Conservation (phyloP, 345 rosid genomes). For the Luvunga scandens region DNA sequence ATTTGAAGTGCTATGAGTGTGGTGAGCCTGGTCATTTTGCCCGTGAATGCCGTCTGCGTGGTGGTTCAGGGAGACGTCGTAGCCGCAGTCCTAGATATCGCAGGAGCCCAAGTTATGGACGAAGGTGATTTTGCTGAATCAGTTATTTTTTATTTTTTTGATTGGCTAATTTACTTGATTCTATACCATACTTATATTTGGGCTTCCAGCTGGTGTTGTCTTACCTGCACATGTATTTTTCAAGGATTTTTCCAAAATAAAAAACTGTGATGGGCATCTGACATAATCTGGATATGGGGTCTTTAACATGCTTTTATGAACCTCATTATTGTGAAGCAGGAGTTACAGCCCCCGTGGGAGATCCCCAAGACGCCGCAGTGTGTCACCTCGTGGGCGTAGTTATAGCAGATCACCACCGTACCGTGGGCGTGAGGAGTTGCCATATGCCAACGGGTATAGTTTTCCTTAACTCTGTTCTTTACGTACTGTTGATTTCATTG, state of each 20-base stretch:
- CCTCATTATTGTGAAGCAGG: slow-evolving; percentile 32
- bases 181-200: not conserved
- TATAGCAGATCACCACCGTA: slow-evolving; percentile 86
- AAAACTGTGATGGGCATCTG: not conserved
- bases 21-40: slow-evolving; percentile 95
- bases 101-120: slow-evolving; percentile 85
- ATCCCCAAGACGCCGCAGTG: slow-evolving; percentile 80
- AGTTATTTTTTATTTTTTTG: not conserved
- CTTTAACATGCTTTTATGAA: slow-evolving; percentile 1
- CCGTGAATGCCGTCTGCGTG: slow-evolving; percentile 77
- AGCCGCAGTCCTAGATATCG: slow-evolving; percentile 87
- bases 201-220: not conserved
- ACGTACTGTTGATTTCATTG: not conserved
- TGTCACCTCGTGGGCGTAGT: slow-evolving; percentile 88
- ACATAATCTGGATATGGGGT: not conserved
- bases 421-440: slow-evolving; percentile 77
- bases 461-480: slow-evolving; percentile 1
- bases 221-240: not conserved
- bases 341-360: slow-evolving; percentile 89
- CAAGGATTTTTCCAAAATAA: not conserved
- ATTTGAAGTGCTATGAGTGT: slow-evolving; percentile 87
- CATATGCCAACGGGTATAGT: slow-evolving; percentile 85
- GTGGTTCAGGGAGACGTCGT: slow-evolving; percentile 70
- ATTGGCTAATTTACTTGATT: not conserved
- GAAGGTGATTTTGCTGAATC: slow-evolving; percentile 40